A percentile compares a stretch with the other conserved stretches of the same genome.
Conservation (phyloP, 257 asterid genomes). For the Coffea eugenioides region DNA sequence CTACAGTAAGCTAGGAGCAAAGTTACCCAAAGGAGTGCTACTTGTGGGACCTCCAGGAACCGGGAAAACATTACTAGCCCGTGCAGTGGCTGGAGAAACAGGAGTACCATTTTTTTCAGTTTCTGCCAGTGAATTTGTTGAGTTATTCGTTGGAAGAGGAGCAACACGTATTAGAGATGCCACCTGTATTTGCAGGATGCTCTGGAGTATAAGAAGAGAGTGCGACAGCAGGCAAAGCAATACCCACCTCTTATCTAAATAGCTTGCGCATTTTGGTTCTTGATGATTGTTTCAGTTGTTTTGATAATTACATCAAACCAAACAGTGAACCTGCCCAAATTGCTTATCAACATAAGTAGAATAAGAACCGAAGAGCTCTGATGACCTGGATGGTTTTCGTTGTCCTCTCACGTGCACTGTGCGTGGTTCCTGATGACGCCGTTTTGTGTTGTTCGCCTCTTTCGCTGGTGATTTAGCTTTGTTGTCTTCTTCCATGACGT, state of each 20-base stretch:
- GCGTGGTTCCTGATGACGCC: too few species aligned
- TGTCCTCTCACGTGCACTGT: too few species aligned
- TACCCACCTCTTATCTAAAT: constrained; percentile 62
- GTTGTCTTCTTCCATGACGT: too few species aligned
- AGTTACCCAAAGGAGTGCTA: constrained; percentile 86
- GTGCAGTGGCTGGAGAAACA: constrained; percentile 99
- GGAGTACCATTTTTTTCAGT: constrained; percentile 93
- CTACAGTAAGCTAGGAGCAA: constrained; percentile 92
- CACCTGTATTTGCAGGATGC: constrained; percentile 61
- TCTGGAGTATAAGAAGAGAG: constrained; percentile 77
- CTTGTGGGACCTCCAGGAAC: constrained; percentile 99
- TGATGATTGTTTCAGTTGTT: constrained; percentile 2
- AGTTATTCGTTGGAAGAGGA: constrained; percentile 94
- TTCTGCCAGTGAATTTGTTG: constrained; percentile 98
- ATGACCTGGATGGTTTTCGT: too few species aligned
- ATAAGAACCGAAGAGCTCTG: too few species aligned
- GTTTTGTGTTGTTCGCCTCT: too few species aligned
- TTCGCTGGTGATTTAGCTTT: too few species aligned
- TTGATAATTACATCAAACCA: not conserved
- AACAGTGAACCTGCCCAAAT: too few species aligned
- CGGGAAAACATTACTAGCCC: constrained; percentile 90
- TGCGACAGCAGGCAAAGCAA: constrained; percentile 75
- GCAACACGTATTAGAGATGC: constrained; percentile 88
- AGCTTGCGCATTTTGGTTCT: not conserved
- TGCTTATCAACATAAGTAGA: too few species aligned